Evolutionary conservation across 257 asterid species (phyloP), one percentile per base, ranked within the genome.

Genomic region (Primulina eburnea): DNA sequence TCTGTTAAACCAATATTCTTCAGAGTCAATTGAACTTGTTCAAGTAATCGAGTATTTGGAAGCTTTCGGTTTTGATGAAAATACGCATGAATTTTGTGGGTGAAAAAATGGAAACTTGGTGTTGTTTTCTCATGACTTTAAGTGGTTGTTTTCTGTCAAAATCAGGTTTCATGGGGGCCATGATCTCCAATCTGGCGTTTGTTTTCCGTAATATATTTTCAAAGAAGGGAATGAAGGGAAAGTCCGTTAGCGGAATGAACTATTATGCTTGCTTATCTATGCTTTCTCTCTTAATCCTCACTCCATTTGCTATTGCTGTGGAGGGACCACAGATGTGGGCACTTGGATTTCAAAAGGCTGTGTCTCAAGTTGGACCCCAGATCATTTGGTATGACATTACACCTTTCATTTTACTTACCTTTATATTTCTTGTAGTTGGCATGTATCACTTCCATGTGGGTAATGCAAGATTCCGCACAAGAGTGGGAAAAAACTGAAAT

Each of bases 271-370:
- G 98, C 82, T 67, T 92, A 61, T 92, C 98, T 10, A 90, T 92
- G 24, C 66, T 90, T 40, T 92, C 98, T 73, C 96, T 92, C 65
- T 29, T 87, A 58, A 71, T 90, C 37, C 98, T 92, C 70, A 88
- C 96, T 18, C 98, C 98, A 50, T 90, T 92, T 84, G 96, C 98
- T 38, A 47, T 92, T 78, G 98, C 96, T 82, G 96, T 92, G 21
- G 98, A 92, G 93, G 98, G 98, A 77, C 97, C 97, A 68, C 90
- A 90, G 60, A 38, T 87, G 90, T 92, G 98, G 98, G 80, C 90
- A 10, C 71, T 81, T 53, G 98, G 98, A 20, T 87, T 81, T 69
- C 78, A 85, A 74, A 79, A 79, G 64, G 94, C 97, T 3, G 3
- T 79, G 47, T 62, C 90, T 34, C 84, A 84, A 78, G 84, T 87